Conservation (phyloP, 1,139 yeast genomes). For the Sugiyamaella xylanicola region DNA sequence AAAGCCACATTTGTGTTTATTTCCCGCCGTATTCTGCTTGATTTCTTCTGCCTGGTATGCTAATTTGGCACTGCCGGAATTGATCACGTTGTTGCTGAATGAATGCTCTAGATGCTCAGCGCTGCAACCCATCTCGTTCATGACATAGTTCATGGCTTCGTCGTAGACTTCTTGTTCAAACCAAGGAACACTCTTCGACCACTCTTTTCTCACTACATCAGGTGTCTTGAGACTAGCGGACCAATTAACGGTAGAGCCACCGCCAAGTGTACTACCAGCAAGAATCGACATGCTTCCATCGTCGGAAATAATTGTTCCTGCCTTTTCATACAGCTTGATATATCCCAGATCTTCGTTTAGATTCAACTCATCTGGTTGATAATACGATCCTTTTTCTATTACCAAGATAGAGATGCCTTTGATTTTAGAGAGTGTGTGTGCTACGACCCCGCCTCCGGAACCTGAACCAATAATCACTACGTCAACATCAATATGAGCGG, state of each 20-base stretch:
- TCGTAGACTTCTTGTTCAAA: slow-evolving; percentile 52
- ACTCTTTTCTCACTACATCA: slow-evolving; percentile 56
- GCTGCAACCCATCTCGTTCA: slow-evolving; percentile 56
- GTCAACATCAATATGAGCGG: slow-evolving; percentile 38
- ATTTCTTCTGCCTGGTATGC: slow-evolving; percentile 50
- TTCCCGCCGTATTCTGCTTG: slow-evolving; percentile 55
- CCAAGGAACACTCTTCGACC: slow-evolving; percentile 56
- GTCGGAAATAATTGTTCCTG: slow-evolving; percentile 43
- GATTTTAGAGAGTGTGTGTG: slow-evolving; percentile 49
- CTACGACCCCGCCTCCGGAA: slow-evolving; percentile 62
- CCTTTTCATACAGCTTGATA: slow-evolving; percentile 47
- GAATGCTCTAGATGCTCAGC: slow-evolving; percentile 52
- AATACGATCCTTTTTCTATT: slow-evolving; percentile 57
- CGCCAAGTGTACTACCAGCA: slow-evolving; percentile 63
- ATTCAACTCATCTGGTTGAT: slow-evolving; percentile 44
- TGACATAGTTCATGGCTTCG: slow-evolving; percentile 52
- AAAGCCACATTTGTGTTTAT: slow-evolving; percentile 54
- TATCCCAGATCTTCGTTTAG: slow-evolving; percentile 49
- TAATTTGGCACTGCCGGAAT: slow-evolving; percentile 53
- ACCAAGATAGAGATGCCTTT: slow-evolving; percentile 53
- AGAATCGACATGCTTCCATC: slow-evolving; percentile 47
- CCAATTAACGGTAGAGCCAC: slow-evolving; percentile 66
- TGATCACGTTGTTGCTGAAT: slow-evolving; percentile 48
- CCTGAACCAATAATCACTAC: slow-evolving; percentile 61
- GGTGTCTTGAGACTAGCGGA: slow-evolving; percentile 59